These are phyloP conservation scores for Solanum peruvianum DNA, from an alignment of 257 asterid species.

Conservation along the genomic window DNA sequence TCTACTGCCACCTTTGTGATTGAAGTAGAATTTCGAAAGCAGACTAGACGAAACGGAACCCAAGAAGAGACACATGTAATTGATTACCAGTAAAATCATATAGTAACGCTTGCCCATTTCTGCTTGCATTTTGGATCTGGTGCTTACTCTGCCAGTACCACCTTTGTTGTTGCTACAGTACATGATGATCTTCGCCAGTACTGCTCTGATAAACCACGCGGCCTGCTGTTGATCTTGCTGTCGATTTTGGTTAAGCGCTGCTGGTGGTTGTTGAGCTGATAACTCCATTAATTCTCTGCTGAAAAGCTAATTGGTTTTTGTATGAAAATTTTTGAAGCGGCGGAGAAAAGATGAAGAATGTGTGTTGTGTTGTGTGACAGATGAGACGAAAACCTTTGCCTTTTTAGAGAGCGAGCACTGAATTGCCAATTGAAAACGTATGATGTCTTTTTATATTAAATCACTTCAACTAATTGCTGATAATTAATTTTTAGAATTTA, in stretches of 20 bases:
- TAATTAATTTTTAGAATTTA: too few species aligned
- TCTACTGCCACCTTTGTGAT: slow-evolving; percentile 53
- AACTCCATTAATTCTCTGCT: not conserved
- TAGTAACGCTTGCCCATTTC: slow-evolving; percentile 10
- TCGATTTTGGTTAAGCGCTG: not conserved
- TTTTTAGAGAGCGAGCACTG: not conserved
- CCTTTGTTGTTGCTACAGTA: not conserved
- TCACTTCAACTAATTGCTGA: not conserved
- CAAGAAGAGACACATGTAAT: slow-evolving; percentile 26
- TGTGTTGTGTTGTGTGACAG: not conserved
- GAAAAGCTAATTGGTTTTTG: not conserved
- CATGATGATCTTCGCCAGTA: not conserved
- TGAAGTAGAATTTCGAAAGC: slow-evolving; percentile 57
- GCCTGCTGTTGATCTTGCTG: not conserved
- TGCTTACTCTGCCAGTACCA: not conserved
- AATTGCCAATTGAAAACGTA: not conserved
- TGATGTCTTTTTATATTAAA: not conserved
- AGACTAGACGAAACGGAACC: slow-evolving; percentile 53
- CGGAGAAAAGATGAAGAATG: not conserved
- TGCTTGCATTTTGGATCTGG: not conserved
- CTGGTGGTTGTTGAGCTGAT: not conserved
- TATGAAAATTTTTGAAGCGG: not conserved
- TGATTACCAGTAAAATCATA: slow-evolving; percentile 27
- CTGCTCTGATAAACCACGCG: not conserved
- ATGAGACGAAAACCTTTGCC: not conserved